Evolutionary conservation across 352 stramenopile genomes (phyloP), one percentile per base, ranked within the genome.

Genomic region (Pythium myriotylum): DNA sequence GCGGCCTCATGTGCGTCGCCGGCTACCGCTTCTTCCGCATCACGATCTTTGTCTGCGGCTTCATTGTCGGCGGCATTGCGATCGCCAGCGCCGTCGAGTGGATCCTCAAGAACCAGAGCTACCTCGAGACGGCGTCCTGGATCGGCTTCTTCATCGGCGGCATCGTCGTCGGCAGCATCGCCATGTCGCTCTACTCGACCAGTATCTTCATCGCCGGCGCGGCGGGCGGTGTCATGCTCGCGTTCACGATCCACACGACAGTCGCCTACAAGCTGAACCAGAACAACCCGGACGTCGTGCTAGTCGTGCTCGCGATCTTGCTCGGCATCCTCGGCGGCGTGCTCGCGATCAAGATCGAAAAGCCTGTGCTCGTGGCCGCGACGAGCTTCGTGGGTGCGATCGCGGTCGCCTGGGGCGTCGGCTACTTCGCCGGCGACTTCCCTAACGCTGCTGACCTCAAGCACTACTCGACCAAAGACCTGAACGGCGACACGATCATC

Each of bases 21-120:
- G 84, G 84, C 49, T 92, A 92, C 66, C 76, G 77, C 14, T 59
- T 89, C 48, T 85, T 92, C 59, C 76, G 81, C 6, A 55, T 46
- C 22, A 66, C 81, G 19, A 72, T 64, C 40, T 81, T 86, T 41
- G 52, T 71, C 17, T 83, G 66, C 42, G 76, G 69, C 39, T 86
- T 86, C 33, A 53, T 78, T 20, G 47, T 72, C 26, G 73, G 71
- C 39, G 76, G 74, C 24, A 54, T 82, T 27, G 68, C 76, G 39
- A 54, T 81, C 49, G 53, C 67, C 0, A 65, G 59, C 3, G 43
- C 72, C 3, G 67, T 79, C 24, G 73, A 84, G 33, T 65, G 62
- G 17, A 22, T 53, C 13, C 79, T 81, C 54, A 54, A 58, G 40
- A 66, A 35, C 39, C 23, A 63, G 26, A 33, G 49, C 47, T 81